phyloP scores from a whole-genome alignment of 176 grass and related monocot species.

The Lolium rigidum region DNA sequence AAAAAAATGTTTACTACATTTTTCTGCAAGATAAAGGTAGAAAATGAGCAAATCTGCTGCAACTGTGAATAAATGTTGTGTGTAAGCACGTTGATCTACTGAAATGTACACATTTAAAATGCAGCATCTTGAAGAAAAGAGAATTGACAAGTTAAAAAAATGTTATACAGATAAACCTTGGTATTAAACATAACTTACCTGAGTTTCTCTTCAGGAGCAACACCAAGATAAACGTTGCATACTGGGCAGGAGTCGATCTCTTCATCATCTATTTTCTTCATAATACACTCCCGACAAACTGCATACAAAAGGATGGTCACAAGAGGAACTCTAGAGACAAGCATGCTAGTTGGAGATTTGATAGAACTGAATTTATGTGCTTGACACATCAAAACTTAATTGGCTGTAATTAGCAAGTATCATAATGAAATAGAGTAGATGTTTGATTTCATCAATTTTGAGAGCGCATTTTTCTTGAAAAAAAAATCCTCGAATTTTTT shows the following conservation, averaged over 20 bases:
- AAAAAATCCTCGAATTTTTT: slow-evolving; percentile 33
- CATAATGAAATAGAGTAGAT: neutral
- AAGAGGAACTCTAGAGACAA: slow-evolving; percentile 33
- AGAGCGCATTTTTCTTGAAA: no score
- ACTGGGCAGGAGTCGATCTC: slow-evolving; percentile 76
- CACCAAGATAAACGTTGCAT: slow-evolving; percentile 76
- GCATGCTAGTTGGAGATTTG: neutral
- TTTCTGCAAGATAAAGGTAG: neutral
- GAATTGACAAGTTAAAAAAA: slow-evolving; percentile 19
- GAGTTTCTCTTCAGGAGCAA: slow-evolving; percentile 85
- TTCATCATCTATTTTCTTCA: slow-evolving; percentile 81
- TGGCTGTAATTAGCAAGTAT: neutral
- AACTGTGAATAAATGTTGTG: slow-evolving; percentile 22
- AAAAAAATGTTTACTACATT: slow-evolving; percentile 10
- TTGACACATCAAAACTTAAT: slow-evolving; percentile 15
- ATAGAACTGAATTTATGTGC: slow-evolving; percentile 15
- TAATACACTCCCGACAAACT: slow-evolving; percentile 95
- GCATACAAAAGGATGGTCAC: slow-evolving; percentile 30
- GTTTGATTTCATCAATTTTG: no score
- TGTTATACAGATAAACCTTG: slow-evolving; percentile 16
- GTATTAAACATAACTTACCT: slow-evolving; percentile 49
- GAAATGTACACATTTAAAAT: neutral
- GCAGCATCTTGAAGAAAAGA: neutral
- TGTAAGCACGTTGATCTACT: neutral
- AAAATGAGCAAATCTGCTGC: slow-evolving; percentile 1